phyloP scores from a whole-genome alignment of 116 monocot species.

The Dioscorea cayenensis region DNA sequence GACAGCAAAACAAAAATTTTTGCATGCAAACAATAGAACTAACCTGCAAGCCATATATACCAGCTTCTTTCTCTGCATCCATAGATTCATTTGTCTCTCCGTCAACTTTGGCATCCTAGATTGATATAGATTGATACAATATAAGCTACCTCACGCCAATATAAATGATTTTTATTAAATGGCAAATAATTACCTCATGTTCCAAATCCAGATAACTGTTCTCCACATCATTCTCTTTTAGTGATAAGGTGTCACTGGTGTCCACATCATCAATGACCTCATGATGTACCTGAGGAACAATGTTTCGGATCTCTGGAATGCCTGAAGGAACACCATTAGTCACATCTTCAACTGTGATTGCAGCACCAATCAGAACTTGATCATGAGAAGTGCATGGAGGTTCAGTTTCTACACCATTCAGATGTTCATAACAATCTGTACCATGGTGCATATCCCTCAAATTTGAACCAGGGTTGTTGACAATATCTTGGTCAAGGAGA shows the following conservation, averaged over 20 bases:
- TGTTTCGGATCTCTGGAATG: constrained; percentile 18
- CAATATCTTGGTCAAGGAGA: constrained; percentile 41
- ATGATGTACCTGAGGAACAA: constrained; percentile 50
- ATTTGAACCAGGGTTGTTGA: constrained; percentile 10
- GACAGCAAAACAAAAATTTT: neutral
- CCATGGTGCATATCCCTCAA: constrained; percentile 7
- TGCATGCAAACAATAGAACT: neutral
- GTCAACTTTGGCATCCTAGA: constrained; percentile 44
- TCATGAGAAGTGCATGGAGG: neutral
- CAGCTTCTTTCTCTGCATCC: constrained; percentile 84
- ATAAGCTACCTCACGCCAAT: neutral
- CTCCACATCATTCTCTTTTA: constrained; percentile 11
- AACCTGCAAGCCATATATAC: constrained; percentile 94
- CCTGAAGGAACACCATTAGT: constrained; percentile 45
- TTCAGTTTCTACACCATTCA: constrained; percentile 1
- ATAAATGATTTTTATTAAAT: neutral
- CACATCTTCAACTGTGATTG: constrained; percentile 69
- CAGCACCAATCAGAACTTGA: constrained; percentile 10
- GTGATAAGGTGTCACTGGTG: constrained; percentile 7
- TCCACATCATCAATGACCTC: constrained; percentile 30
- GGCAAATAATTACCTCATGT: constrained; percentile 31
- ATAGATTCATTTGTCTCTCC: constrained; percentile 38
- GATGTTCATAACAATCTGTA: neutral
- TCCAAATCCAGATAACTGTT: constrained; percentile 23
- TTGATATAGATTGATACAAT: neutral